Evolutionary conservation across 768 basidiomycete species (phyloP).

Genomic region (Butyriboletus loyo): DNA sequence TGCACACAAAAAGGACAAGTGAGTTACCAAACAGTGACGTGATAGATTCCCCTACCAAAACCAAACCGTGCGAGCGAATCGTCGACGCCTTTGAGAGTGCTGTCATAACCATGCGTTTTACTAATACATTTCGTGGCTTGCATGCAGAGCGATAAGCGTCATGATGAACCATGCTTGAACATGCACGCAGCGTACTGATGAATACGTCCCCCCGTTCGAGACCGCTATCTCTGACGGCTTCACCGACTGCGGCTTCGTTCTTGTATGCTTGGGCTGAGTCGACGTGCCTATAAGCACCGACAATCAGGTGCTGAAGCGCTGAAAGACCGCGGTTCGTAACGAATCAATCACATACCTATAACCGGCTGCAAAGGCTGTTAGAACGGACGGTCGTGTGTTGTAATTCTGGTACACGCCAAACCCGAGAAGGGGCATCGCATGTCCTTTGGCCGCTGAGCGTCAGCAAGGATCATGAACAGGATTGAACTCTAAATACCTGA

Average conservation of each 20-base stretch:
- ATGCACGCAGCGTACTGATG: conserved; percentile 50
- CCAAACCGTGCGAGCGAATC: conserved; percentile 56
- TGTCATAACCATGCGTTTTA: conserved; percentile 61
- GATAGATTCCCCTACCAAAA: conserved; percentile 44
- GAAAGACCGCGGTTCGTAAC: background rate
- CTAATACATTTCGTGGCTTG: conserved; percentile 65
- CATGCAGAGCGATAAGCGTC: conserved; percentile 4
- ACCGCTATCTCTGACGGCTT: conserved; percentile 55
- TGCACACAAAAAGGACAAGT: background rate
- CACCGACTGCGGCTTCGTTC: conserved; percentile 62
- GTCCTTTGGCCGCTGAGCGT: conserved; percentile 34
- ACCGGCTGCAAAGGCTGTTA: conserved; percentile 64
- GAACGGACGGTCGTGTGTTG: conserved; percentile 48
- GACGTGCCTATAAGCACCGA: conserved; percentile 48
- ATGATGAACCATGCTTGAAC: background rate
- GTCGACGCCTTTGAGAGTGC: conserved; percentile 55
- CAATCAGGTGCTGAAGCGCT: background rate
- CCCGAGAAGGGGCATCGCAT: conserved; percentile 62
- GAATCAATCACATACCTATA: conserved; percentile 44
- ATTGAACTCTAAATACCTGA: conserved; percentile 31
- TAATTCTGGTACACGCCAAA: conserved; percentile 73
- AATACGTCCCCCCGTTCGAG: conserved; percentile 60
- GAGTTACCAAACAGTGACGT: conserved; percentile 9
- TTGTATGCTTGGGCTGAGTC: conserved; percentile 71
- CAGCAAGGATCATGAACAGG: background rate